These are phyloP conservation scores for Xylaria nigripes DNA, from an alignment of 495 filamentous ascomycete genomes.

Conservation along the genomic window DNA sequence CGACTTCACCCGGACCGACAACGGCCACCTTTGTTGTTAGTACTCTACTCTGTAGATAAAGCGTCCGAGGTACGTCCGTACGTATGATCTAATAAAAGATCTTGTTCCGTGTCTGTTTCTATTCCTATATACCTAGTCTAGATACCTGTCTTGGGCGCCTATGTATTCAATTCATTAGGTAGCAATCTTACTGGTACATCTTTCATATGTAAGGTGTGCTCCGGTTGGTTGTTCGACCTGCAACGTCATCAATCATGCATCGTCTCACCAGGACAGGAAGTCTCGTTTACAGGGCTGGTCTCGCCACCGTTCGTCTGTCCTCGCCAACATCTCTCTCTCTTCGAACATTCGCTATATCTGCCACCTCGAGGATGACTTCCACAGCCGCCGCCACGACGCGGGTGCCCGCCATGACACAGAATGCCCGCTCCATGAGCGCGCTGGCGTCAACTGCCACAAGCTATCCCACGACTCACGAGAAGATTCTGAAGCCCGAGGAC, in stretches of 20 bases:
- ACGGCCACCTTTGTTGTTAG: no score
- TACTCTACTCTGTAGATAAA: no score
- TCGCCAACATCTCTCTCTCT: conserved; percentile 8
- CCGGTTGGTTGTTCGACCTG: not conserved
- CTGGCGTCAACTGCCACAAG: conserved; percentile 54
- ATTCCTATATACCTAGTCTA: no score
- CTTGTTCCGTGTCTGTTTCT: no score
- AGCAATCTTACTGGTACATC: not conserved
- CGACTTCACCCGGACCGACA: no score
- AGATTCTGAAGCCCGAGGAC: conserved; percentile 62
- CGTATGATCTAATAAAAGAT: no score
- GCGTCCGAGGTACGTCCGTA: no score
- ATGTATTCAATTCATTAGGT: not conserved
- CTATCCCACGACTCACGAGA: conserved; percentile 78
- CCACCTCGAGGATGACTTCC: conserved; percentile 27
- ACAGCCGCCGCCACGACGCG: conserved; percentile 29
- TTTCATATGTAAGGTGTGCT: not conserved
- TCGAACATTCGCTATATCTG: conserved; percentile 13
- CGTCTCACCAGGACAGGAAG: conserved; percentile 31
- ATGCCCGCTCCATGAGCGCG: conserved; percentile 44
- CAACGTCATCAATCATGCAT: conserved; percentile 27
- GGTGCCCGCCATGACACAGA: conserved; percentile 55
- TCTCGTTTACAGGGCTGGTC: conserved; percentile 27
- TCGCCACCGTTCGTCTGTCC: conserved; percentile 13
- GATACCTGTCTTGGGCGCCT: not conserved